Conservation (phyloP, 148 eudicot species). For the Arctostaphylos glauca region DNA sequence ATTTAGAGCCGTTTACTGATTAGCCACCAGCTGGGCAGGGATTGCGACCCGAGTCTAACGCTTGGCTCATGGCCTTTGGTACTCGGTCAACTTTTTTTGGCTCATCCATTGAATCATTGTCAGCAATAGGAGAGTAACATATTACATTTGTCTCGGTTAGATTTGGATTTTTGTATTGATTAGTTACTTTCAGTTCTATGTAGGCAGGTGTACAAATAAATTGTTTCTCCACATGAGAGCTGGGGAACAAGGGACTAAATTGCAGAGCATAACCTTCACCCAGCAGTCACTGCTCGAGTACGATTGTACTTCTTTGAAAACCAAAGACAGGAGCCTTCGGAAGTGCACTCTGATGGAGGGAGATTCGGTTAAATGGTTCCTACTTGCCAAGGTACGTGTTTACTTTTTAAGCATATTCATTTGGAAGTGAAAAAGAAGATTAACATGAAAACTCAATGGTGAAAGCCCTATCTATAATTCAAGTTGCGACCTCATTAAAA, state of each 20-base stretch:
- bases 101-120: not conserved
- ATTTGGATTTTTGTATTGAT: not conserved
- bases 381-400: not conserved
- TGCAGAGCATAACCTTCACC: slow-evolving; percentile 83
- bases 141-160: not conserved
- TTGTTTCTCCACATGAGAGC: not conserved
- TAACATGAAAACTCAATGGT: not conserved
- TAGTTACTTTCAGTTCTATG: not conserved
- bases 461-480: not conserved
- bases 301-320: slow-evolving; percentile 70
- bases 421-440: not conserved
- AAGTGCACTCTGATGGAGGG: slow-evolving; percentile 4
- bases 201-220: not conserved
- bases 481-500: not conserved
- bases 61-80: too few species aligned
- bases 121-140: not conserved
- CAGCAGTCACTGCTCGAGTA: slow-evolving; percentile 73
- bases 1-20: too few species aligned
- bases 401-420: not conserved
- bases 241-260: slow-evolving; percentile 57
- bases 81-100: not conserved
- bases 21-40: too few species aligned
- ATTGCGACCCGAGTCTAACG: too few species aligned
- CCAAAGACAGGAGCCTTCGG: slow-evolving; percentile 25
- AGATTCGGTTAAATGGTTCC: not conserved